Base-by-base conservation (phyloP, 805 yeast species). In the Metschnikowia santaceciliae region DNA sequence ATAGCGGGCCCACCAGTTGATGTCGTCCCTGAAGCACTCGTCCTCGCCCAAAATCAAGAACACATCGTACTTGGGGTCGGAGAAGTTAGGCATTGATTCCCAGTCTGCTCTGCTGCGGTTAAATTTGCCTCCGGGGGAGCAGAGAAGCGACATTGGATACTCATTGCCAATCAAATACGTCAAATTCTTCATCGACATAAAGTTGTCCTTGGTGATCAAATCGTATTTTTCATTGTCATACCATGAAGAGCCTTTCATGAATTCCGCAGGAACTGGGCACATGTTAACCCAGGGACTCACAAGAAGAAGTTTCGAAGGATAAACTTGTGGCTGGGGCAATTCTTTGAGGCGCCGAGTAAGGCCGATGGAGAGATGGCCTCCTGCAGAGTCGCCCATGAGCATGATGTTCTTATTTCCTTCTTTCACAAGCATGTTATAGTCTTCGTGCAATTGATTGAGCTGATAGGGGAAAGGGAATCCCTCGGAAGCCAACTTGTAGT, bases 361-460 rank as follows among this genome's bases (percentile, higher is more conserved):
- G 15, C 60, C 60, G 19, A 72, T 54, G 14, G 65, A 57, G 52
- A 74, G 63, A 54, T 72, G 65, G 1, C 74, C 77, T 26, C 78
- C 78, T 8, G 77, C 77, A 1, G 76, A 71, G 54, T 74, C 78
- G 3, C 78, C 77, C 55, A 74, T 54, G 4, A 73, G 57, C 11
- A 63, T 61, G 15, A 74, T 60, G 43, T 71, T 70, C 14, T 56
- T 48, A 46, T 57, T 54, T 1, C 68, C 65, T 13, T 59, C 66
- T 0, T 47, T 42, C 23, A 63, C 48, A 14, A 58, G 54, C 41
- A 46, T 42, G 22, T 40, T 45, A 53, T 72, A 69, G 2, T 70
- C 63, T 1, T 55, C 61, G 32, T 61, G 60, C 32, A 70, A 57
- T 42, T 74, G 70, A 37, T 55, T 52, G 14, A 69, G 49, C 53